Evolutionary conservation across 2,329 filamentous ascomycete species (phyloP).

Genomic region (Colletotrichum liaoningense): DNA sequence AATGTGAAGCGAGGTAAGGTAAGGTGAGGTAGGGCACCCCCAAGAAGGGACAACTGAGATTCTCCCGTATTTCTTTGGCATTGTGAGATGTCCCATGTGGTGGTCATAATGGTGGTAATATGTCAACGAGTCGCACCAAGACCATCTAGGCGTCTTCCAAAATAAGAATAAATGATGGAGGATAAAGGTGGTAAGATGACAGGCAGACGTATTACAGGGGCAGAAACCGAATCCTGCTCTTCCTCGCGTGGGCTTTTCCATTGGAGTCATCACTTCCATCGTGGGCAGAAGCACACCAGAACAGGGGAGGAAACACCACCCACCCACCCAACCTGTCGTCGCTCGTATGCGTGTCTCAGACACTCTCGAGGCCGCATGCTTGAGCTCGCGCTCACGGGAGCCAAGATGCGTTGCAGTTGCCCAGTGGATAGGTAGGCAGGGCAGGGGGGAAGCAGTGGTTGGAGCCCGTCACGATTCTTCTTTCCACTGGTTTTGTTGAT

Average conservation of each 20-base stretch:
- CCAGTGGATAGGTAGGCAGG: no score
- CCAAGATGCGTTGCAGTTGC: not conserved
- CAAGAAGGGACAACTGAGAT: not conserved
- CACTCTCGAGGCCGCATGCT: slow-evolving; percentile 25
- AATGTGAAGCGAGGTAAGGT: not conserved
- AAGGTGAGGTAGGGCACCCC: not conserved
- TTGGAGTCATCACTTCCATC: not conserved
- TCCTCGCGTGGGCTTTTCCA: not conserved
- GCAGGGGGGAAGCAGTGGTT: not conserved
- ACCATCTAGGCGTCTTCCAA: not conserved
- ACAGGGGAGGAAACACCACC: not conserved
- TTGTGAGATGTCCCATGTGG: not conserved
- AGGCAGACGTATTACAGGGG: not conserved
- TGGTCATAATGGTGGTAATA: not conserved
- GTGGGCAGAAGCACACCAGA: no score
- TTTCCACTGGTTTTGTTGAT: not conserved
- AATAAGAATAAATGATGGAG: not conserved
- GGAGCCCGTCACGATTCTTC: not conserved
- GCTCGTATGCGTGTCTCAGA: slow-evolving; percentile 27
- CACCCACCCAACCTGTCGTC: not conserved
- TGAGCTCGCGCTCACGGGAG: slow-evolving; percentile 29
- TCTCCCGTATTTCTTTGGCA: not conserved
- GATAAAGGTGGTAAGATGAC: not conserved
- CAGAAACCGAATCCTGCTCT: not conserved
- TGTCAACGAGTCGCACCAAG: not conserved